Base-by-base conservation (phyloP, 768 basidiomycete species). In the Hypholoma sublateritium region DNA sequence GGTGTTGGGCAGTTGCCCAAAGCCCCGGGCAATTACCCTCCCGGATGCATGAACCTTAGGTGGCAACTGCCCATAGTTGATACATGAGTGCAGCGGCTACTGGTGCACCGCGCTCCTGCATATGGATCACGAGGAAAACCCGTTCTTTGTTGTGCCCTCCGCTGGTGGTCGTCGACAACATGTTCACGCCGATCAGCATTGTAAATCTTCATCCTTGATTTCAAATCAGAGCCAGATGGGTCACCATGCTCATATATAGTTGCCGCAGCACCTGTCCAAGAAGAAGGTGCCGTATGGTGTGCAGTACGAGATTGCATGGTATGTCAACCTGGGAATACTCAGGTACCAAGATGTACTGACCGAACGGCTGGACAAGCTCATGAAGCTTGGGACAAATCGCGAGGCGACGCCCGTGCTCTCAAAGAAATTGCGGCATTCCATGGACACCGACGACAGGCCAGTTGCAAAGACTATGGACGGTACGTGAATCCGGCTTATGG, bases 301-400 rank as follows among this genome's bases (percentile, higher is more conserved):
- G 1, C 83, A 81, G 53, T 86, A 79, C 69, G 81, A 85, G 61
- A 74, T 86, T 24, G 80, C 77, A 0, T 75, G 82, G 1, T 68
- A 76, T 17, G 66, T 80, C 44, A 71, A 71, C 21, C 61, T 60
- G 0, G 64, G 67, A 1, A 56, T 53, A 8, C 56, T 77, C 12
- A 24, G 62, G 5, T 77, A 72, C 51, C 62, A 71, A 0, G 53
- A 72, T 2, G 65, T 82, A 21, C 25, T 50, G 1, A 56, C 76
- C 22, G 46, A 58, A 1, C 55, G 58, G 21, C 63, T 83, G 1
- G 65, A 69, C 25, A 50, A 58, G 19, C 58, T 75, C n/a, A 57
- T 52, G 5, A 50, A 51, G 14, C 53, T 58, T 7, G 67, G 67
- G 9, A 69, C 62, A 5, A 81, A 77, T 60, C 63, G 65, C 28